Conservation (phyloP, 2,329 filamentous ascomycete genomes). For the Juglanconis sp. region DNA sequence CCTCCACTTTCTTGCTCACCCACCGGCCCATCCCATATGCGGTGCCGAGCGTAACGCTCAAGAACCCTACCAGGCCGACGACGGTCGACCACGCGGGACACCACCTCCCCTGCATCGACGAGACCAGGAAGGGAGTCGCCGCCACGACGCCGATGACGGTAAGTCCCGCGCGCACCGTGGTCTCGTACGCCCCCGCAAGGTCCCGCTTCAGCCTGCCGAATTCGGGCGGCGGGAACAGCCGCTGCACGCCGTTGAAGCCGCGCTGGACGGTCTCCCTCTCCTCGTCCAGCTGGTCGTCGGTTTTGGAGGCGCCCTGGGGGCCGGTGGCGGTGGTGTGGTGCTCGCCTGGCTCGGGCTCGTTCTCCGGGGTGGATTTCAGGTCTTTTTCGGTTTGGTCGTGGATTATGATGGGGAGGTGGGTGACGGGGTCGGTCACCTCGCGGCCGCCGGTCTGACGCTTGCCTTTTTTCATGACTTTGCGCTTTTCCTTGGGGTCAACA, state of each 20-base stretch:
- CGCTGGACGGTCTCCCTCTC: conserved; percentile 35
- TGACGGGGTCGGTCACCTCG: conserved; percentile 70
- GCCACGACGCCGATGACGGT: conserved; percentile 30
- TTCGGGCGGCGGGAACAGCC: conserved; percentile 46
- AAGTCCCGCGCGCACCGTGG: conserved; percentile 35
- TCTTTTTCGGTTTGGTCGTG: conserved; percentile 67
- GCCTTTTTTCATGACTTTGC: conserved; percentile 45
- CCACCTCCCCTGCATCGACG: conserved; percentile 9
- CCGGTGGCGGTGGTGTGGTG: conserved; percentile 38
- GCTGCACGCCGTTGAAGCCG: conserved; percentile 39
- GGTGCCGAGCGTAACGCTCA: conserved; percentile 31
- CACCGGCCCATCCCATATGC: conserved; percentile 50
- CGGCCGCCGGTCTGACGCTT: conserved; percentile 45
- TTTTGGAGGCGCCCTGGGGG: conserved; percentile 35
- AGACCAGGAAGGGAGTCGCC: conserved; percentile 19
- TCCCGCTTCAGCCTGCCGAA: conserved; percentile 38
- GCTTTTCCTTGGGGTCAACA: conserved; percentile 43
- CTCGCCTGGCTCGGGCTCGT: conserved; percentile 32
- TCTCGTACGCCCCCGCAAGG: conserved; percentile 29
- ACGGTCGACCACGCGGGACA: conserved; percentile 22
- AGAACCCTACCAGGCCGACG: conserved; percentile 26
- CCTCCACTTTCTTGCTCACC: conserved; percentile 58
- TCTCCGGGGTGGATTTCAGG: conserved; percentile 40
- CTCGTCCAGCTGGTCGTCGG: conserved; percentile 32
- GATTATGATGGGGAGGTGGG: conserved; percentile 65